Evolutionary conservation across 1,284 basidiomycete species (phyloP), one percentile per base, ranked within the genome.

Genomic region (Cryptococcus hybrid): DNA sequence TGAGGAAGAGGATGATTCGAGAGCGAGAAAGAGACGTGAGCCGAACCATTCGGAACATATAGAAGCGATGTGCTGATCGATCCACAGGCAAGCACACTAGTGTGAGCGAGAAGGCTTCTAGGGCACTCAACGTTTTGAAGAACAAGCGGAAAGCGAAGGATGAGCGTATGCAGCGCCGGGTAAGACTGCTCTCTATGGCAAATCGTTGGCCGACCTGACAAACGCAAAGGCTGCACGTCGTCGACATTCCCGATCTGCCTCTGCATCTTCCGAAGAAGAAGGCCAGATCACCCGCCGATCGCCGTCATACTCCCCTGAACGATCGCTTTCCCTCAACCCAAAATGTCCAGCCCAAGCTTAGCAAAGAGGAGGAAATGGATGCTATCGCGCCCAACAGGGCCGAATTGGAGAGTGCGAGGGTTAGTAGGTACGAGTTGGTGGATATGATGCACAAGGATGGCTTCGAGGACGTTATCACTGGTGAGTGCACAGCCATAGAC

Each of bases 91-190:
- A 86, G 36, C 82, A 84, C 34, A 85, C 90, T 18, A 90, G 89
- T 11, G 85, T 87, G 4, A 88, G 88, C 1, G 90, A 89, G 69
- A 89, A 92, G 78, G 93, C 93, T 79, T 82, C 82, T 5, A 82
- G 82, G 48, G 90, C 88, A 65, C 82, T 94, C 30, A 88, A 88
- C 57, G 90, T 92, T 73, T 80, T 93, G 30, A 92, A 88, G 78
- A 89, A 87, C 13, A 87, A 83, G 68, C 82, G 92, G 46, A 89
- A 86, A 69, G 88, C 88, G 11, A 77, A 77, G 60, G 74, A 71
- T 48, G 73, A 74, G 69, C 58, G 71, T 24, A 62, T 60, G 5
- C 64, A 67, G 47, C 57, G 66, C 13, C 48, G 71, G 18, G 73
- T 71, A 51, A 54, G 67, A 48, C 40, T 5, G 18, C 30, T 11